Conservation (phyloP, 2,329 filamentous ascomycete genomes). For the Byssochlamys sp. region DNA sequence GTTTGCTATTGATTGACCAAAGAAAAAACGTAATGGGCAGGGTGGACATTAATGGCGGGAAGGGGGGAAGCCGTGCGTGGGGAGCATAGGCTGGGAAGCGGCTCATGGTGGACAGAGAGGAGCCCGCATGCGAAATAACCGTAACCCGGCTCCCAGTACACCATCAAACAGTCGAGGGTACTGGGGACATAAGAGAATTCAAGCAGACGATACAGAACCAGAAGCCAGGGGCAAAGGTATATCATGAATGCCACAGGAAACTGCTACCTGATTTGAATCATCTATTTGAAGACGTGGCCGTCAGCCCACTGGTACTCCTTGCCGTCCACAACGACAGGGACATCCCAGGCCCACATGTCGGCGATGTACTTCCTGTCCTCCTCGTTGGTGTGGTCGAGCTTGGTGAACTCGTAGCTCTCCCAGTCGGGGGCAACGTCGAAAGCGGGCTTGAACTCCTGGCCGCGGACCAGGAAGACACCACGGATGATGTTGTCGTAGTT, state of each 20-base stretch:
- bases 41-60: slow-evolving; percentile 6
- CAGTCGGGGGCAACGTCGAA: slow-evolving; percentile 96
- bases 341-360: slow-evolving; percentile 86
- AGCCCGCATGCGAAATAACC: not conserved
- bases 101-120: not conserved
- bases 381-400: slow-evolving; percentile 79
- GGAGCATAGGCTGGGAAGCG: not conserved
- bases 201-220: not conserved
- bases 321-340: slow-evolving; percentile 66
- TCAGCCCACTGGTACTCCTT: slow-evolving; percentile 83
- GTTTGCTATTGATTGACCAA: slow-evolving; percentile 1
- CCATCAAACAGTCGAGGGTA: not conserved
- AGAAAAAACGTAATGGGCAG: slow-evolving; percentile 1
- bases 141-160: not conserved
- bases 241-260: slow-evolving; percentile 11
- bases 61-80: not conserved
- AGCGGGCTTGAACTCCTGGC: slow-evolving; percentile 72
- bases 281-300: slow-evolving; percentile 99
- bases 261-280: slow-evolving; percentile 14
- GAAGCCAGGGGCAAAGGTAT: slow-evolving; percentile 1
- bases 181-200: not conserved
- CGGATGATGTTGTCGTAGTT: slow-evolving; percentile 83
- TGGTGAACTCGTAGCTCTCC: slow-evolving; percentile 92
- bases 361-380: slow-evolving; percentile 81
- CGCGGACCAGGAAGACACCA: slow-evolving; percentile 90